Evolutionary conservation across 2,329 filamentous ascomycete species (phyloP).

Genomic region (Fusarium musae): DNA sequence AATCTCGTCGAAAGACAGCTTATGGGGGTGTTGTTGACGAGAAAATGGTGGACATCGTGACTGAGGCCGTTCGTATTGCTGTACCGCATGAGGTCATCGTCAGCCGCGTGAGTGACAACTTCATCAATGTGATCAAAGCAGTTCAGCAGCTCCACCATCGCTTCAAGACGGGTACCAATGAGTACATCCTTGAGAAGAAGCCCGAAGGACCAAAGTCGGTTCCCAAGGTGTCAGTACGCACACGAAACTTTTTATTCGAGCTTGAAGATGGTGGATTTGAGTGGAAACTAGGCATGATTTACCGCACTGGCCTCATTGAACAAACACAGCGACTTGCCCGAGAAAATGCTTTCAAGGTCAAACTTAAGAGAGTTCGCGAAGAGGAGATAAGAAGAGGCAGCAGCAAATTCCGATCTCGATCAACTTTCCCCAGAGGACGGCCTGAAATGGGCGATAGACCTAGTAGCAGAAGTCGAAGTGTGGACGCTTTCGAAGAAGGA

Average conservation of each 20-base stretch:
- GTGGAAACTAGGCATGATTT: constrained; percentile 96
- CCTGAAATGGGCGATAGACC: constrained; percentile 46
- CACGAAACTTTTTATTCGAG: constrained; percentile 86
- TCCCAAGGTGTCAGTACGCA: constrained; percentile 85
- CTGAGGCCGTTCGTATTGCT: constrained; percentile 86
- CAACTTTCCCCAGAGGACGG: constrained; percentile 56
- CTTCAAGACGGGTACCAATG: constrained; percentile 86
- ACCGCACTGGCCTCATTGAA: constrained; percentile 86
- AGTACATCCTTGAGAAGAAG: constrained; percentile 86
- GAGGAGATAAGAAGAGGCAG: constrained; percentile 69
- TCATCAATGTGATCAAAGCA: constrained; percentile 88
- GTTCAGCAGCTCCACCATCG: constrained; percentile 92
- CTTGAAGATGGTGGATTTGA: constrained; percentile 97
- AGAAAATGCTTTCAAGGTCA: constrained; percentile 89
- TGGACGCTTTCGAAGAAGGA: constrained; percentile 55
- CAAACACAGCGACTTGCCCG: constrained; percentile 90
- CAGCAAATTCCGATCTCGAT: constrained; percentile 65
- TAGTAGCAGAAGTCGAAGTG: constrained; percentile 66
- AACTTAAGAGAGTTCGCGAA: constrained; percentile 84
- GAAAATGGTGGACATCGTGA: constrained; percentile 82
- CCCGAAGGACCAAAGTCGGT: constrained; percentile 88
- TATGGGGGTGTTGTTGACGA: constrained; percentile 72
- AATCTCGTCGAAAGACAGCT: constrained; percentile 75
- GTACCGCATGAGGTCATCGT: constrained; percentile 93
- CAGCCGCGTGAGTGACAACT: constrained; percentile 92